Evolutionary conservation across 2,329 filamentous ascomycete species (phyloP).

Genomic region (Xylaria sp.): DNA sequence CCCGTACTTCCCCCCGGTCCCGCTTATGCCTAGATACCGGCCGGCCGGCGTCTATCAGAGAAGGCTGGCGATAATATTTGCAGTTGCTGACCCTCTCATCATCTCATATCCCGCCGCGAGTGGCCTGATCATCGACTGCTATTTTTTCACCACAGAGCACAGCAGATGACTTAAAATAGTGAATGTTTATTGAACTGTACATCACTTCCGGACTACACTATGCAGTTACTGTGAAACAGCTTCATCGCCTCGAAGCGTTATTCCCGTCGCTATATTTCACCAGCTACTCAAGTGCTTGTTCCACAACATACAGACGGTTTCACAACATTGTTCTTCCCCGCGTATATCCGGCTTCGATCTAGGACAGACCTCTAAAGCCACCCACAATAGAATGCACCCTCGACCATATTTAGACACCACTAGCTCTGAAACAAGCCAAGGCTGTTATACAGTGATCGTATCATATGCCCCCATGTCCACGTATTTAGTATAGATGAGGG

Average conservation of each 20-base stretch:
- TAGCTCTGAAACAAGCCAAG: constrained; percentile 23
- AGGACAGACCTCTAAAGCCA: neutral
- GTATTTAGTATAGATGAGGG: neutral
- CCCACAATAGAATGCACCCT: neutral
- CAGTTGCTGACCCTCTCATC: neutral
- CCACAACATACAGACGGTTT: neutral
- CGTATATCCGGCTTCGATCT: neutral
- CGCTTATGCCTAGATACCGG: no score
- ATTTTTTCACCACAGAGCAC: neutral
- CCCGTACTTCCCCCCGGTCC: neutral
- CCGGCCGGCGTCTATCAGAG: neutral
- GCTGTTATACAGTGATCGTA: neutral
- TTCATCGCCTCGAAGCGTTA: neutral
- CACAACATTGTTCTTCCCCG: constrained; percentile 4
- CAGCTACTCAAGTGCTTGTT: neutral
- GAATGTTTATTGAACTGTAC: neutral
- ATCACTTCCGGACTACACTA: neutral
- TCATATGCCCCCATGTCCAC: neutral
- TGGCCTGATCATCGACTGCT: neutral
- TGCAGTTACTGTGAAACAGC: neutral
- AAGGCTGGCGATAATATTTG: neutral
- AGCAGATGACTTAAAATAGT: neutral
- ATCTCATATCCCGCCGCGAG: neutral
- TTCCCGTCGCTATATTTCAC: neutral
- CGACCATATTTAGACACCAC: constrained; percentile 12